A percentile compares a stretch with the other conserved stretches of the same genome.
These are phyloP conservation scores for Phaeodactylum tricornutum DNA, from an alignment of 108 stramenopile genomes.

Conservation along the genomic window DNA sequence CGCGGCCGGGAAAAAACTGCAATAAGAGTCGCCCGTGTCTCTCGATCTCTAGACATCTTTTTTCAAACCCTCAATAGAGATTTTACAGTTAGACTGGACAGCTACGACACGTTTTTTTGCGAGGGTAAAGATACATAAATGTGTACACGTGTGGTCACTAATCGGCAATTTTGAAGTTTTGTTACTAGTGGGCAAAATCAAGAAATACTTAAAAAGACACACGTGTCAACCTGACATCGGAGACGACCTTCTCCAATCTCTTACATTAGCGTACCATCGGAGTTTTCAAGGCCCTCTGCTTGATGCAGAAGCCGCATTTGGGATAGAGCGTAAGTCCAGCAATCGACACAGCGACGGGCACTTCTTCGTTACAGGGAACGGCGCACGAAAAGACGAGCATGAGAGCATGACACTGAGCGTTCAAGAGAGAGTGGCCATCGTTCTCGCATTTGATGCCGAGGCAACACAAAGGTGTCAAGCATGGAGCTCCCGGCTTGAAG, in stretches of 20 bases:
- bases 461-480: slow-evolving; percentile 22
- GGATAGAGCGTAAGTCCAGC: slow-evolving; percentile 31
- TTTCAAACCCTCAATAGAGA: no score
- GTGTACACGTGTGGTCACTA: no score
- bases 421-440: slow-evolving; percentile 39
- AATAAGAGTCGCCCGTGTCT: no score
- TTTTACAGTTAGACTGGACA: no score
- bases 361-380: slow-evolving; percentile 69
- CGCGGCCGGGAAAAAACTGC: not conserved
- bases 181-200: no score
- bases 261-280: not conserved
- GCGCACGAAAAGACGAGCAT: slow-evolving; percentile 47
- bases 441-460: slow-evolving; percentile 14
- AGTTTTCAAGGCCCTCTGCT: slow-evolving; percentile 2
- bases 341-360: slow-evolving; percentile 45
- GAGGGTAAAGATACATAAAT: no score
- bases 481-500: slow-evolving; percentile 56
- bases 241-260: no score
- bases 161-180: no score
- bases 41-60: no score
- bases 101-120: no score
- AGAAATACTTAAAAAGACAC: no score
- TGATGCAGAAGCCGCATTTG: slow-evolving; percentile 4
- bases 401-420: slow-evolving; percentile 50
- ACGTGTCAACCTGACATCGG: no score